phyloP scores from a whole-genome alignment of 305 asterid genomes.

The Striga hermonthica region DNA sequence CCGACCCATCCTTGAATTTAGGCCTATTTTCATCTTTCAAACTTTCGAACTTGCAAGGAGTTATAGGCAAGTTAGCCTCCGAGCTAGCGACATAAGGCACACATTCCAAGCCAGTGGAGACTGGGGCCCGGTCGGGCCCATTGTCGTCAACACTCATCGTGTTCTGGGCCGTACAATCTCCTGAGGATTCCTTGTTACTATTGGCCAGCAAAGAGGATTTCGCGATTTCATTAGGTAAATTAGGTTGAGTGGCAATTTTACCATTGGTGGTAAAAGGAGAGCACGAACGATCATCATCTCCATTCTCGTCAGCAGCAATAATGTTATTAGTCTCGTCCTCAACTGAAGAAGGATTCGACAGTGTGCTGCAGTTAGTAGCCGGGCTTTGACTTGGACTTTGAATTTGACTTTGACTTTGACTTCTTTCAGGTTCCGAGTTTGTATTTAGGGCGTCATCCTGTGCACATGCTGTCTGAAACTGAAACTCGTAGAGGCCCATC shows the following conservation, averaged over 20 bases:
- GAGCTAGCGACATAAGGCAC: conserved; percentile 43
- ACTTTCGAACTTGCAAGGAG: conserved; percentile 73
- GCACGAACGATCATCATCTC: too few relatives aligned
- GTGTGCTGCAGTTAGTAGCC: conserved; percentile 64
- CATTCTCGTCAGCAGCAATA: too few relatives aligned
- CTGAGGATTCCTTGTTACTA: conserved; percentile 40
- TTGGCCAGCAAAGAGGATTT: conserved; percentile 19
- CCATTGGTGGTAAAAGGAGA: too few relatives aligned
- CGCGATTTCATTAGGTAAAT: too few relatives aligned
- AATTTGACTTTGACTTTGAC: too few relatives aligned
- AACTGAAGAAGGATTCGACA: conserved; percentile 77
- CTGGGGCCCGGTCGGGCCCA: not conserved
- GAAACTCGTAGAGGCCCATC: conserved; percentile 44
- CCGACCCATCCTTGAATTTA: conserved; percentile 32
- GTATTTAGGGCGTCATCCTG: conserved; percentile 33
- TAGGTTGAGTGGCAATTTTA: too few relatives aligned
- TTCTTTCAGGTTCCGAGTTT: conserved; percentile 47
- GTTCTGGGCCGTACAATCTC: conserved; percentile 39
- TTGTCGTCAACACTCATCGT: conserved; percentile 42
- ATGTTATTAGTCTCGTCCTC: conserved; percentile 21
- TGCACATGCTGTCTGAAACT: conserved; percentile 41
- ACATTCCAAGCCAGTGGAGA: conserved; percentile 48
- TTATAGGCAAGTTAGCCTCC: conserved; percentile 52
- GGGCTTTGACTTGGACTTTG: conserved; percentile 50
- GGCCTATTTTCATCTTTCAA: conserved; percentile 40